A percentile compares a stretch with the other conserved stretches of the same genome.
Conservation (phyloP, 2,329 filamentous ascomycete genomes). For the Fusarium phyllophilum region DNA sequence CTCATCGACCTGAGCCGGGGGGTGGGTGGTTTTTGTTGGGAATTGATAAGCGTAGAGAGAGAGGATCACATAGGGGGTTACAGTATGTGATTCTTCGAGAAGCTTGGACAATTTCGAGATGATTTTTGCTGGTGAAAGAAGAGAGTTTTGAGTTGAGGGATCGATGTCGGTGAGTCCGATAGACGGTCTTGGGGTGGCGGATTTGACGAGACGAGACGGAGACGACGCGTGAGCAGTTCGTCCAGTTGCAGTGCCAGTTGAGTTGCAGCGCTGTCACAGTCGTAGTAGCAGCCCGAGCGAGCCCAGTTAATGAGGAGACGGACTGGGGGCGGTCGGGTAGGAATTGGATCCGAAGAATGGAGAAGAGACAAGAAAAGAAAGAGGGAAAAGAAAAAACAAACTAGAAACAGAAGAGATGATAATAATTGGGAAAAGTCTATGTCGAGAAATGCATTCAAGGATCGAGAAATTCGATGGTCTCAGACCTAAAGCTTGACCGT, state of each 20-base stretch:
- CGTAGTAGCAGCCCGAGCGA: neutral
- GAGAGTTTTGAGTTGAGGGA: conserved; percentile 4
- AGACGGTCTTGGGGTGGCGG: conserved; percentile 24
- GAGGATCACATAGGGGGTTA: conserved; percentile 21
- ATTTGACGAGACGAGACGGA: conserved; percentile 30
- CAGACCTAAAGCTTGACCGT: conserved; percentile 32
- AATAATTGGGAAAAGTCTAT: conserved; percentile 4
- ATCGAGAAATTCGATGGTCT: conserved; percentile 1
- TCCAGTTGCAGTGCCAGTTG: conserved; percentile 6
- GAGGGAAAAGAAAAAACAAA: conserved; percentile 1
- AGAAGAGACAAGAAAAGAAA: neutral
- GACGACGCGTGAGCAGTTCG: conserved; percentile 33
- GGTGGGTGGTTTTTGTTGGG: conserved; percentile 20
- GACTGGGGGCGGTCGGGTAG: conserved; percentile 19
- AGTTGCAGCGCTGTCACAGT: conserved; percentile 13
- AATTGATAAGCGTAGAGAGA: conserved; percentile 19
- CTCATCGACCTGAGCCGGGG: conserved; percentile 42
- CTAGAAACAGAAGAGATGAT: conserved; percentile 2
- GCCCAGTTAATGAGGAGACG: conserved; percentile 15
- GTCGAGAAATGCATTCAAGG: conserved; percentile 22
- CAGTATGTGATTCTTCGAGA: neutral
- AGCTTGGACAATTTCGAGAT: neutral
- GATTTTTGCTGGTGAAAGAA: conserved; percentile 6
- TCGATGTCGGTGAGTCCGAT: conserved; percentile 35
- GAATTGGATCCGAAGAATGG: conserved; percentile 20